Evolutionary conservation across 257 asterid species (phyloP).

Genomic region (Plantago ovata): DNA sequence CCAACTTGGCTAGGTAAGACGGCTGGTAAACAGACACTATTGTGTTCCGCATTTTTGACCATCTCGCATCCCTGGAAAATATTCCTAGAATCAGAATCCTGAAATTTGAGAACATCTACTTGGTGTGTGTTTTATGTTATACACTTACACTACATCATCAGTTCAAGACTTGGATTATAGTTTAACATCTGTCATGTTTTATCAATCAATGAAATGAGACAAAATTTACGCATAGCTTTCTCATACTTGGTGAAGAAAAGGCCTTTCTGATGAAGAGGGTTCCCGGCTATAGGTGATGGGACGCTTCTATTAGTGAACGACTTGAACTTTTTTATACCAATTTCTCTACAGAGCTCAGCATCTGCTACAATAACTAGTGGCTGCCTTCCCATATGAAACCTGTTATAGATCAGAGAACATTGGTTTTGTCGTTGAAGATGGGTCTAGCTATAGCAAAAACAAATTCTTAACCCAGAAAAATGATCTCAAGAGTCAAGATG

Average conservation of each 20-base stretch:
- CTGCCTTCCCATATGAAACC: constrained; percentile 97
- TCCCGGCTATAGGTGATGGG: constrained; percentile 88
- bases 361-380: constrained; percentile 86
- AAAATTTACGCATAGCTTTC: background rate
- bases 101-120: no score
- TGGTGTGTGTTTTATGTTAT: no score
- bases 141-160: no score
- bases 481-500: no score
- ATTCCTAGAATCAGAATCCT: background rate
- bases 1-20: constrained; percentile 75
- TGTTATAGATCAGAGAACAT: constrained; percentile 24
- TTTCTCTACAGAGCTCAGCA: constrained; percentile 89
- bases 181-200: background rate
- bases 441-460: no score
- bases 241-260: constrained; percentile 78
- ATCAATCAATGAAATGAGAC: background rate
- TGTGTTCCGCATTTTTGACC: constrained; percentile 93
- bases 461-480: no score
- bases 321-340: constrained; percentile 83
- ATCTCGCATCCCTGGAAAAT: constrained; percentile 61
- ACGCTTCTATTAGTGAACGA: constrained; percentile 76
- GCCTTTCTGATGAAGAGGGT: constrained; percentile 96
- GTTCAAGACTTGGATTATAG: background rate
- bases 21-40: constrained; percentile 88
- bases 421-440: no score